These are phyloP conservation scores for Solanum pimpinellifolium DNA, from an alignment of 257 asterid species.

Conservation along the genomic window DNA sequence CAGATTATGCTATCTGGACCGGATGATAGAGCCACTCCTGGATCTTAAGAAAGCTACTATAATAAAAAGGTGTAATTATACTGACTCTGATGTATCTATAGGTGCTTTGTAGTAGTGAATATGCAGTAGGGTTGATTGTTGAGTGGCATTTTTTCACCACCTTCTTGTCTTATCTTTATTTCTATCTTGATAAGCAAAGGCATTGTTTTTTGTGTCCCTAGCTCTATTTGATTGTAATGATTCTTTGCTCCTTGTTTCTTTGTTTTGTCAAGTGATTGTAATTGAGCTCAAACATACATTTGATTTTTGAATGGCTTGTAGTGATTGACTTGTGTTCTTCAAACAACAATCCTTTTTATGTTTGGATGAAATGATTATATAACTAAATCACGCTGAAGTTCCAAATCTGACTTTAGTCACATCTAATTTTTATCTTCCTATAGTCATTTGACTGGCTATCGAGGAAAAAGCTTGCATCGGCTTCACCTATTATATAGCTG, in stretches of 20 bases:
- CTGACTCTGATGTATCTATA: slow-evolving; percentile 16
- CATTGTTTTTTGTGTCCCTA: slow-evolving; percentile 25
- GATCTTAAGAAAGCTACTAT: slow-evolving; percentile 11
- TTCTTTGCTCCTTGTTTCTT: not conserved
- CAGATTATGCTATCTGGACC: slow-evolving; percentile 86
- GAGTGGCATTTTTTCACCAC: not conserved
- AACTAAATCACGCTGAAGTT: not conserved
- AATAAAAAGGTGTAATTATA: slow-evolving; percentile 26
- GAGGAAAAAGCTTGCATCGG: not conserved
- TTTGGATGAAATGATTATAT: not conserved
- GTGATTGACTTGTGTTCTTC: not conserved
- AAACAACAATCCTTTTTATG: not conserved
- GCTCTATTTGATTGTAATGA: slow-evolving; percentile 25
- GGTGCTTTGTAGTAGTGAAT: slow-evolving; percentile 17
- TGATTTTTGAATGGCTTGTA: not conserved
- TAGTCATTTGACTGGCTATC: not conserved
- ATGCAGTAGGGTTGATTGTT: slow-evolving; percentile 9
- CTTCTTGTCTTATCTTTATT: not conserved
- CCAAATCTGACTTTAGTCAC: not conserved
- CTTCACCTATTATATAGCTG: not conserved
- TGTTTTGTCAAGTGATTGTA: not conserved
- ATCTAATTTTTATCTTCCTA: not conserved
- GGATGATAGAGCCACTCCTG: slow-evolving; percentile 46
- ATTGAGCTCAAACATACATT: not conserved
- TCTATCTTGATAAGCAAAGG: slow-evolving; percentile 27